Base-by-base conservation (phyloP, 75 land plant species). In the Pseudotsuga menziesii region DNA sequence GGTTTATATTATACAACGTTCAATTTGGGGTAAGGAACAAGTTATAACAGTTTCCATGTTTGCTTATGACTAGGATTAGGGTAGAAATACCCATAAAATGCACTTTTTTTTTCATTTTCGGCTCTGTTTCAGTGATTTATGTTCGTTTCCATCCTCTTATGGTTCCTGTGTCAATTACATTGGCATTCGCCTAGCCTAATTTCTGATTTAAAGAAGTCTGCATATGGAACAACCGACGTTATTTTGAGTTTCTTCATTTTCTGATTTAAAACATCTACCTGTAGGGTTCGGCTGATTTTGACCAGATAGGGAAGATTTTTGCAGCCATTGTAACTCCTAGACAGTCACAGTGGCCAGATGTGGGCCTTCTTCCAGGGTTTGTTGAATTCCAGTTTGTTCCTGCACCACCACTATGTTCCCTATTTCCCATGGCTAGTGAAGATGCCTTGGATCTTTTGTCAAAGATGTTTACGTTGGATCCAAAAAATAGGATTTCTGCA, bases 271-370 rank as follows among this genome's bases (percentile, higher is more conserved):
- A 77, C 29, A 16, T 41, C 9, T 64, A 12, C 75, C 20, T 19
- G 12, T 84, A 94, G 99, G 99, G 99, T 26, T 73, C 88, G 12
- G 91, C 90, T 83, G 99, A 96, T 74, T 90, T 96, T 78, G 99
- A 96, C 78, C 97, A 96, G 75, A 88, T 96, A 39, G 99, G 99
- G 20, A 96, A 96, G 81, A 94, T 96, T n/a, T 96, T 96, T 89
- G 90, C 88, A 11, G 93, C 91, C n/a, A 89, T 96, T 84, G 99
- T 97, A 72, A 96, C 99, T 55, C 97, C 99, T 36, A 89, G 88
- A 72, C 83, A 88, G 57, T 81, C 91, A n/a, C 99, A 96, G 62
- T 96, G 99, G 97, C 94, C 97, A 54, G 97, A 96, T 62, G 85
- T 96, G 94, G 76, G 80, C 20, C 77, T 83, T 72, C 99, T 96